These are phyloP conservation scores for Aphanomyces invadans DNA, from an alignment of 352 stramenopile genomes.

Conservation along the genomic window DNA sequence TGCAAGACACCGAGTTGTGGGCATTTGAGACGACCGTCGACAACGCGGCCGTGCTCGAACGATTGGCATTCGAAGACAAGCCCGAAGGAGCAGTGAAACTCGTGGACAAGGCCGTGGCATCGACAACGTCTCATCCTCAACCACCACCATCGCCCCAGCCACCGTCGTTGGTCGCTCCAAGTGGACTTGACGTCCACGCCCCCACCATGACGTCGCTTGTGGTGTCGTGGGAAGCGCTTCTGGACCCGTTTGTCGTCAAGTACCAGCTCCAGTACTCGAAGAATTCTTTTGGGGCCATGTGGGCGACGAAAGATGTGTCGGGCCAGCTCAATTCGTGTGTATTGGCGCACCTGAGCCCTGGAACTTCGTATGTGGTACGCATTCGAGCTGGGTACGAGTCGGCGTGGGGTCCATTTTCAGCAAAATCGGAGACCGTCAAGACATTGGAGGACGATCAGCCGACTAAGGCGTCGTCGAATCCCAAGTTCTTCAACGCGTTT, in stretches of 20 bases:
- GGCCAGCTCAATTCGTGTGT: slow-evolving; percentile 46
- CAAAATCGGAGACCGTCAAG: slow-evolving; percentile 50
- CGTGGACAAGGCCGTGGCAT: too few species aligned
- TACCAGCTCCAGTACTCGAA: slow-evolving; percentile 81
- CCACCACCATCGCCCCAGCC: too few species aligned
- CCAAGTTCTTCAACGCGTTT: slow-evolving; percentile 18
- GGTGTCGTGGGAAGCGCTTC: slow-evolving; percentile 64
- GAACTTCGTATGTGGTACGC: slow-evolving; percentile 63
- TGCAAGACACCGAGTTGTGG: slow-evolving; percentile 46
- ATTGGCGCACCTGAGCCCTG: slow-evolving; percentile 46
- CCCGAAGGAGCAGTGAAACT: background rate
- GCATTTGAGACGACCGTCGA: slow-evolving; percentile 58
- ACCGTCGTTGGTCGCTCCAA: slow-evolving; percentile 35
- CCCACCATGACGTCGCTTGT: slow-evolving; percentile 51
- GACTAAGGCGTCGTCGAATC: background rate
- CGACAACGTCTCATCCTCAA: too few species aligned
- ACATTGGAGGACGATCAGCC: slow-evolving; percentile 28
- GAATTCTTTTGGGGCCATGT: slow-evolving; percentile 69
- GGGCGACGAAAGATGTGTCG: slow-evolving; percentile 62
- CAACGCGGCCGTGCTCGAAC: slow-evolving; percentile 41
- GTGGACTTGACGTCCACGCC: slow-evolving; percentile 46
- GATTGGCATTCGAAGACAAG: slow-evolving; percentile 19
- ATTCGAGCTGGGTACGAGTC: slow-evolving; percentile 48
- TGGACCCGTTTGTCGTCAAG: slow-evolving; percentile 45
- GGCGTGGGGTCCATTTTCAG: slow-evolving; percentile 67